A percentile compares a stretch with the other conserved stretches of the same genome.
Evolutionary conservation across 2,329 filamentous ascomycete genomes (phyloP).

Genomic region (Neonectria ditissima): DNA sequence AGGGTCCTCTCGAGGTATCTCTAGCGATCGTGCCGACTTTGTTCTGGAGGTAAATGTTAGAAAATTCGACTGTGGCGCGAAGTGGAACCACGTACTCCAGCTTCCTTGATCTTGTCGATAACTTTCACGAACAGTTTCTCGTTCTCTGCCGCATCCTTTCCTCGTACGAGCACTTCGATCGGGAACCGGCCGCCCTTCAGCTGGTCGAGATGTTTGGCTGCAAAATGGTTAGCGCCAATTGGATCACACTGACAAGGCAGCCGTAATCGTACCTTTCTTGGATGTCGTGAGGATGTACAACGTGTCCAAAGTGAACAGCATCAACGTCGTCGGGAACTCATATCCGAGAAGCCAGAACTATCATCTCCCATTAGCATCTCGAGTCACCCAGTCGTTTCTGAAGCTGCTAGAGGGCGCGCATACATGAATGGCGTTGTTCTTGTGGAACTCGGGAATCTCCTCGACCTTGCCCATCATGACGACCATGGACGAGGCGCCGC

Average conservation of each 20-base stretch:
- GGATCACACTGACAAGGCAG: not conserved
- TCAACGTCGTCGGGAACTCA: slow-evolving; percentile 95
- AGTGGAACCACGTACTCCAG: slow-evolving; percentile 77
- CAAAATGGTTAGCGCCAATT: slow-evolving; percentile 48
- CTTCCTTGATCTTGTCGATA: slow-evolving; percentile 85
- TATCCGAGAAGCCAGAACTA: slow-evolving; percentile 99
- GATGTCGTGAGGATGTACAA: slow-evolving; percentile 94
- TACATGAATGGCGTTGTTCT: slow-evolving; percentile 97
- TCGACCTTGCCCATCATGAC: slow-evolving; percentile 96
- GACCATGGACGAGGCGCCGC: slow-evolving; percentile 86
- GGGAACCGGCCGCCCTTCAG: slow-evolving; percentile 93
- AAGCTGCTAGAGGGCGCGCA: slow-evolving; percentile 47
- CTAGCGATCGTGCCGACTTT: slow-evolving; percentile 91
- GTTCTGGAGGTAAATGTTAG: slow-evolving; percentile 65
- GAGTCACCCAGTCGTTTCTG: slow-evolving; percentile 6
- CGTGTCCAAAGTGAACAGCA: slow-evolving; percentile 89
- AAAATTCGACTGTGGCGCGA: slow-evolving; percentile 12
- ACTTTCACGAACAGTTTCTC: slow-evolving; percentile 90
- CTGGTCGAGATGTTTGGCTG: slow-evolving; percentile 92
- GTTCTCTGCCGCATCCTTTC: slow-evolving; percentile 92
- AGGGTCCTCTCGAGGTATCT: slow-evolving; percentile 86
- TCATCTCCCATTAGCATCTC: slow-evolving; percentile 35
- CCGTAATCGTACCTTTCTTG: slow-evolving; percentile 82
- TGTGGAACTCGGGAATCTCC: slow-evolving; percentile 87
- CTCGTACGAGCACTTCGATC: slow-evolving; percentile 89